phyloP scores from a whole-genome alignment of 768 basidiomycete genomes.

The Lactifluus rugatus region DNA sequence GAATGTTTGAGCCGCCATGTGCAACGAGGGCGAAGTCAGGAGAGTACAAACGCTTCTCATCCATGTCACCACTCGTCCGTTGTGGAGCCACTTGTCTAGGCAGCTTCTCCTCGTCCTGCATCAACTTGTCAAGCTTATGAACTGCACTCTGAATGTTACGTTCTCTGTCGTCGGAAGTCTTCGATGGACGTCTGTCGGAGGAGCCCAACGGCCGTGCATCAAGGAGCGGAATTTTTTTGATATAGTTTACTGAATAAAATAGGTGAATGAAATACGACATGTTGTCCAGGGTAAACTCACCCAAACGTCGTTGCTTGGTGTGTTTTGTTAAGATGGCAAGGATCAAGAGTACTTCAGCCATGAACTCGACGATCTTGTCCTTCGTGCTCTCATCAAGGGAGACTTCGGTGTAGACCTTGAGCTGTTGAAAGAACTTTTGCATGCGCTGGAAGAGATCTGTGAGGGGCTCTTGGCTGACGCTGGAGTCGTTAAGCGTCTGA shows the following conservation, averaged over 20 bases:
- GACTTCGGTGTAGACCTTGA: background rate
- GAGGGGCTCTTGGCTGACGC: background rate
- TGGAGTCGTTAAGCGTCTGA: background rate
- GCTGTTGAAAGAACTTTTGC: background rate
- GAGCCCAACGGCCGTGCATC: too few species aligned
- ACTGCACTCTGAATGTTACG: background rate
- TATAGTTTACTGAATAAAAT: background rate
- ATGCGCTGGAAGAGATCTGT: too few species aligned
- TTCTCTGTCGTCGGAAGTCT: background rate
- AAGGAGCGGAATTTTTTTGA: too few species aligned
- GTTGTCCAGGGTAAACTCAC: background rate
- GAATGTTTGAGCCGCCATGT: background rate
- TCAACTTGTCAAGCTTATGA: background rate
- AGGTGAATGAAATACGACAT: background rate
- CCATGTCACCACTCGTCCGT: too few species aligned
- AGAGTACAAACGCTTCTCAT: too few species aligned
- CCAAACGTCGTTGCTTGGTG: background rate
- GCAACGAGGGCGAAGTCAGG: background rate
- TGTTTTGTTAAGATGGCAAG: too few species aligned
- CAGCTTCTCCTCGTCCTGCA: background rate
- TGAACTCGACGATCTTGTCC: background rate
- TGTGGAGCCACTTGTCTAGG: too few species aligned
- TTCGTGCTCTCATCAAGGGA: background rate
- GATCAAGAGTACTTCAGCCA: background rate
- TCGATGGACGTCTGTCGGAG: too few species aligned